Conservation (phyloP, 2,329 filamentous ascomycete species). For the Aspergillus hortae region DNA sequence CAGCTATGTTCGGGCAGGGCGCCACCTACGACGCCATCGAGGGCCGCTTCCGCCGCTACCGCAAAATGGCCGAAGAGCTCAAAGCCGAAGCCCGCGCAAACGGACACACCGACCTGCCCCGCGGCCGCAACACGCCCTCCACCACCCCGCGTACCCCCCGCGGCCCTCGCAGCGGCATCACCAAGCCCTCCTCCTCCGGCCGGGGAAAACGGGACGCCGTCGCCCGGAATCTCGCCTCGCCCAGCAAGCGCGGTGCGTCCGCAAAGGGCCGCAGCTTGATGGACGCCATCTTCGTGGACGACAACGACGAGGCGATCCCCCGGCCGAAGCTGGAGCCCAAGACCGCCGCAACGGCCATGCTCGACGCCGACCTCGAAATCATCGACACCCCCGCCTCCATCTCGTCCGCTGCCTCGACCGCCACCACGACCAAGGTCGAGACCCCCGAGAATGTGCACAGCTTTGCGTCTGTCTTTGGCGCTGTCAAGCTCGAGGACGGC, state of each 20-base stretch:
- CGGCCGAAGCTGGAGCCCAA: constrained; percentile 4
- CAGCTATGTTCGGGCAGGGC: constrained; percentile 42
- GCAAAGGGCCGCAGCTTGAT: constrained; percentile 1
- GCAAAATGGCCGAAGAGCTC: constrained; percentile 37
- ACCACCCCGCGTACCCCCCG: constrained; percentile 15
- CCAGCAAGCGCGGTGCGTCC: constrained; percentile 2
- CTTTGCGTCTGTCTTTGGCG: neutral
- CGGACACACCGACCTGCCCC: constrained; percentile 12
- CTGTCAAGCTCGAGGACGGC: neutral
- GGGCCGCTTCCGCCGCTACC: constrained; percentile 44
- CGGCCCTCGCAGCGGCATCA: constrained; percentile 12
- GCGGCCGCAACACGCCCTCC: constrained; percentile 5
- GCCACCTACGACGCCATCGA: constrained; percentile 50
- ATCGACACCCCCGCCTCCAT: neutral
- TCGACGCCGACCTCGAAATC: neutral
- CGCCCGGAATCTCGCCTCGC: neutral
- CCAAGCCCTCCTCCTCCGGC: constrained; percentile 10
- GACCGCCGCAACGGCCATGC: neutral
- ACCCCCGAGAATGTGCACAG: neutral
- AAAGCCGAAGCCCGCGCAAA: constrained; percentile 20
- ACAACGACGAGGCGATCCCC: neutral
- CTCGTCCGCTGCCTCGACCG: neutral
- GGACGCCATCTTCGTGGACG: constrained; percentile 16
- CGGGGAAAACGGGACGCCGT: neutral
- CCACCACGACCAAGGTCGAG: neutral